These are phyloP conservation scores for Podaxis pistillaris DNA, from an alignment of 768 basidiomycete species.

Conservation along the genomic window DNA sequence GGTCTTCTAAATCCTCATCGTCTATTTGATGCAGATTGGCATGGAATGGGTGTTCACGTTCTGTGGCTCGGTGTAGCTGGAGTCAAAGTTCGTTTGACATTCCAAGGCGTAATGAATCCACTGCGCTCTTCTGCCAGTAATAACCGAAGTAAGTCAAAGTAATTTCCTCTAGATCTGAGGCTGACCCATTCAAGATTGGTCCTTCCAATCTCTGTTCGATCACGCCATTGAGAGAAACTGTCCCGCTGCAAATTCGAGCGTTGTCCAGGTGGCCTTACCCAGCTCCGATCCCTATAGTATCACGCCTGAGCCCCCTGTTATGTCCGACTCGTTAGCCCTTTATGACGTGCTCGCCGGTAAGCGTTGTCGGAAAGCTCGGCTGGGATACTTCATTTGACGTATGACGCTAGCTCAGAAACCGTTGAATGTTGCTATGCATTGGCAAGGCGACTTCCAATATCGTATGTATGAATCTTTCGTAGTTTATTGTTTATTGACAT, in stretches of 20 bases:
- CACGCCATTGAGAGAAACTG: slow-evolving; percentile 62
- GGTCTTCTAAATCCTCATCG: slow-evolving; percentile 80
- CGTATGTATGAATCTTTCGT: slow-evolving; percentile 38
- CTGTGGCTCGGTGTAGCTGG: slow-evolving; percentile 54
- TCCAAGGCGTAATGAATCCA: slow-evolving; percentile 81
- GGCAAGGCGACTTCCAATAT: slow-evolving; percentile 60
- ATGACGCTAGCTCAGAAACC: slow-evolving; percentile 36
- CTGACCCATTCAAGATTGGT: slow-evolving; percentile 58
- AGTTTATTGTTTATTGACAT: neutral
- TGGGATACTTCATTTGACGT: neutral
- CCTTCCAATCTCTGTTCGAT: slow-evolving; percentile 65
- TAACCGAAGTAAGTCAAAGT: slow-evolving; percentile 51
- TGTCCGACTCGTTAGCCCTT: slow-evolving; percentile 33
- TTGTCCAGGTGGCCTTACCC: slow-evolving; percentile 49
- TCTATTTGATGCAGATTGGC: slow-evolving; percentile 90
- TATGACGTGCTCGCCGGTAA: slow-evolving; percentile 52
- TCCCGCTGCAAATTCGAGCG: slow-evolving; percentile 66
- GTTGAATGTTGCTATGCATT: slow-evolving; percentile 56
- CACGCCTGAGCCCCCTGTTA: slow-evolving; percentile 46
- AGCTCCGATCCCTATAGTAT: slow-evolving; percentile 40
- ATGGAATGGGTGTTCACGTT: slow-evolving; percentile 82
- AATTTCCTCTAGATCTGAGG: neutral
- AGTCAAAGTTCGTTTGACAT: slow-evolving; percentile 63
- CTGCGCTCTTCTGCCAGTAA: slow-evolving; percentile 49
- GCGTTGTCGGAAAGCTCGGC: neutral